Base-by-base conservation (phyloP, 2,329 filamentous ascomycete genomes). In the Tricladium varicosporioides region DNA sequence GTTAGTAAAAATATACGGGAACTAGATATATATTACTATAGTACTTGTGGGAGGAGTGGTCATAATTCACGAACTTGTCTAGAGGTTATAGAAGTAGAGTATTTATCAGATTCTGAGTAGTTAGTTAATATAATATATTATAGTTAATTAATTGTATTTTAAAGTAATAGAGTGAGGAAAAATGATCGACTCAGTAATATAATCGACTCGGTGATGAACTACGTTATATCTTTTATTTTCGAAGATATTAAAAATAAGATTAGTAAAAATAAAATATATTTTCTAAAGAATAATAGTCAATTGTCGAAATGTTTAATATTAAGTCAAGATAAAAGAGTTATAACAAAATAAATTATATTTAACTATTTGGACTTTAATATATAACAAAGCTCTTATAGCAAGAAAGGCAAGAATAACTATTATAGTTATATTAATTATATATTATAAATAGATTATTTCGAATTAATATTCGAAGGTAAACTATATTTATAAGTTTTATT, bases 11-110 rank as follows among this genome's bases (percentile, higher is more conserved):
- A 53, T 16, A 33, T 42, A 50, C 27, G 50, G 42, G 18, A 50
- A 58, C 19, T 19, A n/a, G 16, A 19, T 44, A 13, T 4, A 42
- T 48, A 44, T 33, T 48, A 32, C 27, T 60, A 36, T 60, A 36
- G 58, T 15, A 58, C 48, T 33, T 62, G 54, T 16, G 47, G 51
- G 47, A 60, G 58, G 51, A 54, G 54, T 48, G 54, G 53, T 53
- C 46, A 62, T 56, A 60, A 60, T 48, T 42, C 47, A 31, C 51
- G 55, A 54, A 58, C 55, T 50, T 60, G 47, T 58, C 19, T 55
- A 50, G 56, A 54, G 40, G 46, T 33, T 54, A 45, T 54, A 36
- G 46, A 48, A 33, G 40, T 51, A 32, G 53, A 45, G 22, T n/a
- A 36, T 43, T 36, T 16, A 44, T 46, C 19, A 48, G 36, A 48